Base-by-base conservation (phyloP, 1,284 basidiomycete genomes). In the Cystobasidium pallidum region DNA sequence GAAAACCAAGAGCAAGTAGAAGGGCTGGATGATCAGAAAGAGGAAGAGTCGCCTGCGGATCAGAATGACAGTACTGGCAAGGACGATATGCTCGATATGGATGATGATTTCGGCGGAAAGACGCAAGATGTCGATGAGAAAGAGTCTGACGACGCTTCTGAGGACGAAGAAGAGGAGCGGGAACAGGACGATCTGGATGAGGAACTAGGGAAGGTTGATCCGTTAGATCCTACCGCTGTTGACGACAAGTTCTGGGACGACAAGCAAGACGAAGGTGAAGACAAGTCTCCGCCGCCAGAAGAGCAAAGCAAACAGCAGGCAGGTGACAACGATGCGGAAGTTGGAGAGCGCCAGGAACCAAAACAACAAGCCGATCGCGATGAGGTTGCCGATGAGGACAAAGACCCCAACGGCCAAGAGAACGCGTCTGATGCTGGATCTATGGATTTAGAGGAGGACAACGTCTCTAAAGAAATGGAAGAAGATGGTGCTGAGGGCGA, bases 181-280 rank as follows among this genome's bases (percentile, higher is more conserved):
- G 84, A 84, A 2, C 87, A 89, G 49, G 79, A 81, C 21, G 84
- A 86, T 52, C 85, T 86, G 21, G 92, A 97, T 54, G 94, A 98
- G 76, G 88, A 89, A 72, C 81, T 95, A 30, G 93, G 88, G 32
- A 86, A 94, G 73, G 84, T 97, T 51, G 93, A 96, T 81, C 87
- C 88, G 1, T 84, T 87, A n/a, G 94, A 97, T 81, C 91, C 92
- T 8, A 86, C 88, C 30, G 89, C 89, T 0, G 87, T 97, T 11
- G 95, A 99, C 79, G 95, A 99, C 82, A 98, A 98, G 83, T 85
- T 99, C 76, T 98, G 96, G 95, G 89, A 94, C 75, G 79, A 83
- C 32, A 83, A 85, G 11, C 81, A 84, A 62, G 86, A 87, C 17
- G 66, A 79, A 43, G 78, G 80, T 72, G 74, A 79, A 61, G 82